A percentile compares a stretch with the other conserved stretches of the same genome.
phyloP scores from a whole-genome alignment of 2,329 filamentous ascomycete genomes.

The Trichoderma koningiopsis region DNA sequence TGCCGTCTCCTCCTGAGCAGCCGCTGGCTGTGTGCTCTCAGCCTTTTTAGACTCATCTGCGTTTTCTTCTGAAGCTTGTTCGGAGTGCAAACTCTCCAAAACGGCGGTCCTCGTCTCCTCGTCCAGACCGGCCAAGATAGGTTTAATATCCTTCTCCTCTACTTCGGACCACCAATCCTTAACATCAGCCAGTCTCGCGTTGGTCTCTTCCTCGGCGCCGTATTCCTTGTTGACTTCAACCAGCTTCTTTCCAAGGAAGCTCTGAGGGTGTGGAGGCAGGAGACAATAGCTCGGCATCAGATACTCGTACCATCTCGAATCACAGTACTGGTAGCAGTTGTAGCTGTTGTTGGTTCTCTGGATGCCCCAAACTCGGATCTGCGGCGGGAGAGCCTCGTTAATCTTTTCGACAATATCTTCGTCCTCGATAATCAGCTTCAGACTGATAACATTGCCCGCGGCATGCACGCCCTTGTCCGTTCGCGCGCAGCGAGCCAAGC shows the following conservation, averaged over 20 bases:
- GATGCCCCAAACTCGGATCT: slow-evolving; percentile 95
- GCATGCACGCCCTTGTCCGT: slow-evolving; percentile 98
- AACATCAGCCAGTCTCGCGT: slow-evolving; percentile 73
- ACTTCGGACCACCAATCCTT: slow-evolving; percentile 79
- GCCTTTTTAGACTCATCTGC: slow-evolving; percentile 29
- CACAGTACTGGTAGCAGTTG: slow-evolving; percentile 92
- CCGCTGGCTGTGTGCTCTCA: slow-evolving; percentile 9
- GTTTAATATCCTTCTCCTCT: slow-evolving; percentile 79
- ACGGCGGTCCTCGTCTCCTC: slow-evolving; percentile 65
- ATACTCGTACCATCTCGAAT: slow-evolving; percentile 97
- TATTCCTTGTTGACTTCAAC: slow-evolving; percentile 75
- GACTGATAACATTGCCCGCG: slow-evolving; percentile 89
- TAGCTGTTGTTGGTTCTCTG: slow-evolving; percentile 87
- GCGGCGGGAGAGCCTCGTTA: slow-evolving; percentile 78
- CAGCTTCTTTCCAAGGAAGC: slow-evolving; percentile 81
- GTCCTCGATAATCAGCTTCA: slow-evolving; percentile 96
- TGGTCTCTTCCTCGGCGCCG: slow-evolving; percentile 69
- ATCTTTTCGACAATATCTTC: slow-evolving; percentile 85
- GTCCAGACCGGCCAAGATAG: slow-evolving; percentile 63
- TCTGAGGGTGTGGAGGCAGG: slow-evolving; percentile 86
- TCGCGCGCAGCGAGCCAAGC: slow-evolving; percentile 87
- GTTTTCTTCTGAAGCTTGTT: slow-evolving; percentile 32
- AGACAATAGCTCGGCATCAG: slow-evolving; percentile 92
- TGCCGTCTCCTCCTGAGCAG: slow-evolving; percentile 27
- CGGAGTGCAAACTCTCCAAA: slow-evolving; percentile 59